Conservation (phyloP, 352 stramenopile species). For the Globisporangium ultimum region DNA sequence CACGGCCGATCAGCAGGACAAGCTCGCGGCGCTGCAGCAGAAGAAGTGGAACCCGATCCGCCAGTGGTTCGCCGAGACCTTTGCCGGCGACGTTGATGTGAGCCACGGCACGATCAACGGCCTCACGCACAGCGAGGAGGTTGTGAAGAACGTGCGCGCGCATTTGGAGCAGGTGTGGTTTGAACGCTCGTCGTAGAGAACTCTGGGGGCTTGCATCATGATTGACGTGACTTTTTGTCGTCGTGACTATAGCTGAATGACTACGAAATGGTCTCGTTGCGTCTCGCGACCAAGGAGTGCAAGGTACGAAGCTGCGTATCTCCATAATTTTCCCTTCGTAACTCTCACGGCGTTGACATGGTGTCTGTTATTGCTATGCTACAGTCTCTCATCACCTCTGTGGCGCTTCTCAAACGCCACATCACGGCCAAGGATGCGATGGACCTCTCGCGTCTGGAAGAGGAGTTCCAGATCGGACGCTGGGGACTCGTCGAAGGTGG, state of each 20-base stretch:
- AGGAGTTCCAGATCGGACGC: constrained; percentile 87
- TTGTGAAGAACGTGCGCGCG: constrained; percentile 60
- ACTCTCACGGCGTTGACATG: not conserved
- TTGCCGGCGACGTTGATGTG: constrained; percentile 77
- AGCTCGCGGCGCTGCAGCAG: constrained; percentile 73
- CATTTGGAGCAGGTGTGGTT: constrained; percentile 54
- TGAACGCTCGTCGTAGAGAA: not conserved
- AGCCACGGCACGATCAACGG: constrained; percentile 73
- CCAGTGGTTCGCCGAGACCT: constrained; percentile 78
- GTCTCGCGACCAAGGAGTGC: constrained; percentile 80
- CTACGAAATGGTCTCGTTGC: constrained; percentile 76
- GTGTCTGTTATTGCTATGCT: constrained; percentile 3
- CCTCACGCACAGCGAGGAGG: constrained; percentile 55
- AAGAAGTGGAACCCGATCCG: constrained; percentile 85
- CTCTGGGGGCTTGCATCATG: constrained; percentile 1
- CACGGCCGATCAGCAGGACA: constrained; percentile 75
- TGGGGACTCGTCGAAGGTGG: constrained; percentile 88
- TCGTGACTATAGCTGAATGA: constrained; percentile 40
- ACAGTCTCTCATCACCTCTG: constrained; percentile 78
- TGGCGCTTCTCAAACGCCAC: constrained; percentile 81
- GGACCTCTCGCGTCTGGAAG: constrained; percentile 77
- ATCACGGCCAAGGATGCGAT: constrained; percentile 85
- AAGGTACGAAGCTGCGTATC: constrained; percentile 36
- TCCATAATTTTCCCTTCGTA: not conserved
- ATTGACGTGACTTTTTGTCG: not conserved